Evolutionary conservation across 2,329 filamentous ascomycete genomes (phyloP), one percentile per base, ranked within the genome.

Genomic region (Clarireedia homoeocarpa): DNA sequence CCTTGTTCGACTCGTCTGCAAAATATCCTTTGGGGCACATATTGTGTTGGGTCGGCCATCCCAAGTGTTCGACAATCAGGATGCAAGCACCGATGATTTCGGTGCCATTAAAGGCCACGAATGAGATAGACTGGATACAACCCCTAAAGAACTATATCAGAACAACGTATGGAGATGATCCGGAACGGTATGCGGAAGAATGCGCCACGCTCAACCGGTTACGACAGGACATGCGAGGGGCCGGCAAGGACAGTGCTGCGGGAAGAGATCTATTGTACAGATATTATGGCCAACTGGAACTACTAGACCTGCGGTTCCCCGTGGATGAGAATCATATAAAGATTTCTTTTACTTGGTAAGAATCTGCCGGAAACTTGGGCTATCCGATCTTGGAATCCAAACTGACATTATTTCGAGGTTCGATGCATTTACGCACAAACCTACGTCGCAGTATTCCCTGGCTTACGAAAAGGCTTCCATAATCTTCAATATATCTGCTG

Each of bases 281-380:
- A 70, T 99, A 99, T 74, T 99, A 99, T 70, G 94, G 92, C 42
- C 94, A 99, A 75, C 81, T 99, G 58, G 94, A 99, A 75, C 78
- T 99, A 52, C 76, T 99, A 60, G 94, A 99, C 71, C 75, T 99
- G 67, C 82, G 94, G 59, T 99, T 99, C 69, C 95, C 95, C 0
- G 91, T 99, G 47, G 94, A 99, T 66, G 94, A 99, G 75, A 94
- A 96, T 69, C 92, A 99, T 70, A 97, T 99, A 75, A 97, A 97
- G 75, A 96, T 99, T 67, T 89, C 89, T 6, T 99, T 99, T 71
- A 97, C 92, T 62, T 99, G 94, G 94, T 96, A 81, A 24, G 59
- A 60, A n/a, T 20, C 20, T 20, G 39, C 20, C 24, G 39, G 42
- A 15, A 12, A 51, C 36, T 30, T 42, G 27, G 27, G 30, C 9